A percentile compares a stretch with the other conserved stretches of the same genome.
These are phyloP conservation scores for Achaetomiella virescens DNA, from an alignment of 495 filamentous ascomycete species.

Conservation along the genomic window DNA sequence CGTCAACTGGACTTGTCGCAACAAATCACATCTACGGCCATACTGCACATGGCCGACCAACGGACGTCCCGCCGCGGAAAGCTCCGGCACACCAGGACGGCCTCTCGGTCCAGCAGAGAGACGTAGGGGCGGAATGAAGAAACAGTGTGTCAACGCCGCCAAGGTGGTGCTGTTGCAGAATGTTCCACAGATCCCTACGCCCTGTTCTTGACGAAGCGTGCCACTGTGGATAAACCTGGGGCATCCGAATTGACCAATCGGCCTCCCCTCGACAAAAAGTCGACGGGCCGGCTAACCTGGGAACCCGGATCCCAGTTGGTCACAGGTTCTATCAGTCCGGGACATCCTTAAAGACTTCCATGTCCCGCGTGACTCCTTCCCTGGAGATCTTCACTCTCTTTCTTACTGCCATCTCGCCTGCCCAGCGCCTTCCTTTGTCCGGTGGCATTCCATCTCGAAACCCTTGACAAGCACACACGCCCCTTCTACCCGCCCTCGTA, in stretches of 20 bases:
- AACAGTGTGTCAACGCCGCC: background rate
- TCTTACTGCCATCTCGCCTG: background rate
- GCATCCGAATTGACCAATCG: slow-evolving; percentile 9
- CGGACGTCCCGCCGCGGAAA: background rate
- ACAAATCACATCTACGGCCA: too few species aligned
- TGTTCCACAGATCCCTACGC: slow-evolving; percentile 2
- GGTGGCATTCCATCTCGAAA: background rate
- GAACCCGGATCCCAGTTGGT: background rate
- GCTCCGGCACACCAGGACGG: slow-evolving; percentile 2
- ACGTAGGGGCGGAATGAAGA: background rate
- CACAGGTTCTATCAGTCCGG: background rate
- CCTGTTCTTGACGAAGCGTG: background rate
- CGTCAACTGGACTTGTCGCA: too few species aligned
- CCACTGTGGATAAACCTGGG: background rate
- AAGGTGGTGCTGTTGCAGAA: background rate
- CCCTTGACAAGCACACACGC: background rate
- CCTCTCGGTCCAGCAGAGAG: background rate
- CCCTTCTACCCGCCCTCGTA: background rate
- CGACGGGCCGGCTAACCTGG: background rate
- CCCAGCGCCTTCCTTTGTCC: background rate
- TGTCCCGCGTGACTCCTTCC: background rate
- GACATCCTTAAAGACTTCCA: background rate
- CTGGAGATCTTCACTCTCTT: background rate
- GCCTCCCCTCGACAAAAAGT: background rate
- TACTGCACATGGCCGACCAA: background rate